phyloP scores from a whole-genome alignment of 148 eudicot species.

The Vaccinium myrtillus region DNA sequence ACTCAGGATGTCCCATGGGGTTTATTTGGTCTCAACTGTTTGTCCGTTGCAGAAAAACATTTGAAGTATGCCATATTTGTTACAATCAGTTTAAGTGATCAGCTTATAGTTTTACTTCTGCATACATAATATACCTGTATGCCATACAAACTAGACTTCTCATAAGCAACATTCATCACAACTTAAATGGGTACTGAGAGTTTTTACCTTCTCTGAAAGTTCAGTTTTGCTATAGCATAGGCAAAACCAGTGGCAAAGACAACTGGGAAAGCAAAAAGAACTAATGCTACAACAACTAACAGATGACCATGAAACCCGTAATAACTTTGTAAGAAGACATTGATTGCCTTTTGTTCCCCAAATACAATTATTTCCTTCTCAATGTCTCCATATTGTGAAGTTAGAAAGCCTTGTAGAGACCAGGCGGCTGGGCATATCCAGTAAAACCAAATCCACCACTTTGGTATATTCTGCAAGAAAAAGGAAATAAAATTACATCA shows the following conservation, averaged over 20 bases:
- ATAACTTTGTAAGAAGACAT: constrained; percentile 17
- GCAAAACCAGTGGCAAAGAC: constrained; percentile 24
- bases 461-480: constrained; percentile 10
- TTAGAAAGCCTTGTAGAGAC: constrained; percentile 17
- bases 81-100: neutral
- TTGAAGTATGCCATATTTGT: too few relatives aligned
- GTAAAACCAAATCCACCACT: constrained; percentile 22
- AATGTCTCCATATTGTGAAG: constrained; percentile 22
- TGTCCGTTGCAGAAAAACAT: too few relatives aligned
- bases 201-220: constrained; percentile 25
- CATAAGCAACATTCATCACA: neutral
- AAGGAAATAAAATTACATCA: neutral
- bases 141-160: neutral
- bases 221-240: constrained; percentile 17
- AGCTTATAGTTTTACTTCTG: neutral
- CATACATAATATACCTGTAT: neutral
- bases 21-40: neutral
- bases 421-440: constrained; percentile 20
- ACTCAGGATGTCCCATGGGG: neutral
- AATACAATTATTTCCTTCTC: constrained; percentile 12
- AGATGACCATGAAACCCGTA: constrained; percentile 17
- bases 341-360: constrained; percentile 19
- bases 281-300: constrained; percentile 11
- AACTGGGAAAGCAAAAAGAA: constrained; percentile 19
- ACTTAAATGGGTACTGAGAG: neutral